Conservation (phyloP, 129 eudicot species). For the Centella asiatica region DNA sequence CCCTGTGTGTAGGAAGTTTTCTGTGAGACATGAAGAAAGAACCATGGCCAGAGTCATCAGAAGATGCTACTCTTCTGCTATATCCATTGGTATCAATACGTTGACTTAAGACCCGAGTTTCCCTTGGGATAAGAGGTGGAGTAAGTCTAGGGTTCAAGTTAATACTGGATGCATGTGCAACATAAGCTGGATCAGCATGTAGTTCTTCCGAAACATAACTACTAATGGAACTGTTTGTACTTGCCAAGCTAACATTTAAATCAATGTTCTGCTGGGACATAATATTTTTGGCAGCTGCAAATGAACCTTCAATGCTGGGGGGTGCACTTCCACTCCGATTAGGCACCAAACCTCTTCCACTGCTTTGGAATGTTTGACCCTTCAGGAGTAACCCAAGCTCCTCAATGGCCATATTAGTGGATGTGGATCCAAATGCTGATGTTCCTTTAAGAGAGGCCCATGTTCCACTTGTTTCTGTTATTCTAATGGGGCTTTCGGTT, state of each 20-base stretch:
- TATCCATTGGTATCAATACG: slow-evolving; percentile 20
- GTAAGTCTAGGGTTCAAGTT: slow-evolving; percentile 45
- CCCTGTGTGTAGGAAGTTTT: slow-evolving; percentile 61
- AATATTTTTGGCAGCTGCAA: slow-evolving; percentile 61
- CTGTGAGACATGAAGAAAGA: slow-evolving; percentile 27
- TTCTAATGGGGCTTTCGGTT: slow-evolving; percentile 73
- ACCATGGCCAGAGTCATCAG: slow-evolving; percentile 33
- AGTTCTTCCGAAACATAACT: slow-evolving; percentile 31
- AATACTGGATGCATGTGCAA: slow-evolving; percentile 30
- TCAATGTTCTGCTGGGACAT: slow-evolving; percentile 32
- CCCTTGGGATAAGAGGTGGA: slow-evolving; percentile 35
- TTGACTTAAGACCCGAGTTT: slow-evolving; percentile 29
- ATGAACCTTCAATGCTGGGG: slow-evolving; percentile 77
- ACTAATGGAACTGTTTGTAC: slow-evolving; percentile 9
- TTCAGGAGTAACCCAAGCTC: slow-evolving; percentile 50
- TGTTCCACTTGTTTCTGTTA: slow-evolving; percentile 38
- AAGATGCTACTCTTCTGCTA: slow-evolving; percentile 28
- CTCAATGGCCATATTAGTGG: slow-evolving; percentile 42
- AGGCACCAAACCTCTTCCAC: slow-evolving; percentile 37
- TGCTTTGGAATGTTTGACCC: slow-evolving; percentile 40
- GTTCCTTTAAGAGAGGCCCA: slow-evolving; percentile 44
- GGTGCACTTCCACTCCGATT: slow-evolving; percentile 82
- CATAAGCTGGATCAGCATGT: slow-evolving; percentile 45
- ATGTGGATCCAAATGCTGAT: slow-evolving; percentile 28
- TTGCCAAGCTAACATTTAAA: slow-evolving; percentile 19